Base-by-base conservation (phyloP, 2,329 filamentous ascomycete genomes). In the Daldinia sp. region DNA sequence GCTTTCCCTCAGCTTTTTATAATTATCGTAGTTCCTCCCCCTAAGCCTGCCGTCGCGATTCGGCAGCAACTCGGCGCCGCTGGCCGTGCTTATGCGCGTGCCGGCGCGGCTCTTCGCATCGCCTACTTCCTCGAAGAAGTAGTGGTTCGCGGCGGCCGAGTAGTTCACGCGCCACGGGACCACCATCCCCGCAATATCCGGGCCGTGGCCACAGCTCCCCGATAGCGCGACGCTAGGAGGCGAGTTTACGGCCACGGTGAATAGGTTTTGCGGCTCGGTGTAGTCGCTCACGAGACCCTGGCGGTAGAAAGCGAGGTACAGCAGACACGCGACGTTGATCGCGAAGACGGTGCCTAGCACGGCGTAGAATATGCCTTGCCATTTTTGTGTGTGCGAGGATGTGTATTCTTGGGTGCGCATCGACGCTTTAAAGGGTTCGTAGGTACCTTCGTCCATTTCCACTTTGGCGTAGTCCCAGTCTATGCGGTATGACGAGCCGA, bases 241-340 rank as follows among this genome's bases (percentile, higher is more conserved):
- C 39, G 72, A 74, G 71, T 93, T 93, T 53, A 94, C 80, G 1
- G 90, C 89, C 0, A 93, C 77, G 0, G 87, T 81, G 70, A 94
- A 93, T 1, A 93, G 78, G 72, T 93, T 93, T 55, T 89, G 86
- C 0, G 91, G 90, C 70, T 94, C 91, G 0, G 88, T 91, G 72
- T 90, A 93, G 77, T 94, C 92, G 0, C 90, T 93, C 6, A 94
- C 85, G 19, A 92, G 83, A 13, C 71, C 71, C 3, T 79, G 73
- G 66, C 83, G 80, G 47, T 85, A 72, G 51, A 85, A 72, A 43
- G 89, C 74, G 65, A 90, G 81, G 76, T 92, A 93, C 1, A 79
- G 71, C 0, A 92, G 77, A 58, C 89, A 90, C 35, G 89, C 78
- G 23, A 88, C 61, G 72, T 91, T 93, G 69, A 90, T 85, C 21